Conservation (phyloP, 2,329 filamentous ascomycete genomes). For the Ilyonectria destructans region DNA sequence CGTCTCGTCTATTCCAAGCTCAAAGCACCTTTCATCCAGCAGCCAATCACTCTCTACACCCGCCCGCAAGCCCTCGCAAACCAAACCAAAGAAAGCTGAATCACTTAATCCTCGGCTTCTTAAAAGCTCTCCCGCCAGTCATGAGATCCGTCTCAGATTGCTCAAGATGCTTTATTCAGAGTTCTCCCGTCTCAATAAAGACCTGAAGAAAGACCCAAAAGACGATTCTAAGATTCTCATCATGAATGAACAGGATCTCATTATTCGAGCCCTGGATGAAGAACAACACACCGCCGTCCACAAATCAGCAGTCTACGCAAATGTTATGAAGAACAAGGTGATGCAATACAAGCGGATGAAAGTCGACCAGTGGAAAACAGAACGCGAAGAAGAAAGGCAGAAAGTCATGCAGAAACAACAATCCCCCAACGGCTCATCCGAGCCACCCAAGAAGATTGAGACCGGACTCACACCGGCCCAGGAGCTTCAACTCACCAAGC, state of each 20-base stretch:
- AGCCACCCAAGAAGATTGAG: slow-evolving; percentile 68
- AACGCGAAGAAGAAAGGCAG: slow-evolving; percentile 63
- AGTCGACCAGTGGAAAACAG: slow-evolving; percentile 79
- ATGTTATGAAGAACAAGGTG: slow-evolving; percentile 87
- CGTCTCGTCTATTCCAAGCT: slow-evolving; percentile 23
- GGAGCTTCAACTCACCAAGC: slow-evolving; percentile 77
- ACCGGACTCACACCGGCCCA: slow-evolving; percentile 80
- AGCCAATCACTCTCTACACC: slow-evolving; percentile 40
- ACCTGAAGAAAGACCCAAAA: slow-evolving; percentile 68
- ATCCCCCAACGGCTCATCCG: slow-evolving; percentile 52
- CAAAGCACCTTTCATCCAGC: slow-evolving; percentile 24
- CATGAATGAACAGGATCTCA: slow-evolving; percentile 77
- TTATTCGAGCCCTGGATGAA: slow-evolving; percentile 80
- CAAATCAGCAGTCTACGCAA: slow-evolving; percentile 82
- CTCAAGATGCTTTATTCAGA: slow-evolving; percentile 77
- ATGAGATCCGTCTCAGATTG: slow-evolving; percentile 70
- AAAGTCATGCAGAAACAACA: slow-evolving; percentile 51
- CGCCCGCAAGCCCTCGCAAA: slow-evolving; percentile 34
- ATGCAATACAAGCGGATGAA: slow-evolving; percentile 84
- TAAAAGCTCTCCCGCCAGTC: slow-evolving; percentile 69
- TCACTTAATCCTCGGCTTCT: slow-evolving; percentile 79
- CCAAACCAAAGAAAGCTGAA: slow-evolving; percentile 60
- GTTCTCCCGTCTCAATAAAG: slow-evolving; percentile 77
- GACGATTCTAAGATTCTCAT: slow-evolving; percentile 67
- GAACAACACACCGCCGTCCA: slow-evolving; percentile 83